Conservation (phyloP, 306 rosid genomes). For the Abrus pulchellus region DNA sequence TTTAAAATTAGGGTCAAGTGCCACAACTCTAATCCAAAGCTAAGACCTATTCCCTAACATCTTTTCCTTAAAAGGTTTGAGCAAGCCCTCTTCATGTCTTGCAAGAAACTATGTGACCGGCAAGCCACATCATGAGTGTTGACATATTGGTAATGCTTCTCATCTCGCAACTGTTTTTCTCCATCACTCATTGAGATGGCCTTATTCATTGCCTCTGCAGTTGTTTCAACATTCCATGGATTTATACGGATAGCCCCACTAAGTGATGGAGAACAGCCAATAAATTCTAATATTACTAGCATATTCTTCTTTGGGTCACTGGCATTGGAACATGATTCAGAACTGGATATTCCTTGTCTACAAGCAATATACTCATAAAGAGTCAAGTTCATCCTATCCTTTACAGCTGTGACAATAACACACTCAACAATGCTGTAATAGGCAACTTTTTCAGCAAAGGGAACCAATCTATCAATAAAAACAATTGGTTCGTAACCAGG, state of each 20-base stretch:
- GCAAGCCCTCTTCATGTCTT: conserved; percentile 87
- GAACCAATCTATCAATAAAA: conserved; percentile 65
- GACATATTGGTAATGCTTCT: conserved; percentile 81
- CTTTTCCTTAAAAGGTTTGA: conserved; percentile 71
- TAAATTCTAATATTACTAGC: conserved; percentile 84
- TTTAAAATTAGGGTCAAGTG: conserved; percentile 82
- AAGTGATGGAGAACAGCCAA: conserved; percentile 94
- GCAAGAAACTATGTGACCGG: conserved; percentile 86
- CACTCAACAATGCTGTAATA: conserved; percentile 86
- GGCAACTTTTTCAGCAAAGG: conserved; percentile 70
- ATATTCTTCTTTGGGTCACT: conserved; percentile 72
- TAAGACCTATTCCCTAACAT: conserved; percentile 83
- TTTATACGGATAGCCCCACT: conserved; percentile 76
- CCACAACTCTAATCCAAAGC: conserved; percentile 87
- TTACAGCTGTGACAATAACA: conserved; percentile 83
- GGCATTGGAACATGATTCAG: conserved; percentile 59
- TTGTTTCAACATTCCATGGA: conserved; percentile 84
- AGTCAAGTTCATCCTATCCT: conserved; percentile 89
- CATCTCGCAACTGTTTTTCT: conserved; percentile 78
- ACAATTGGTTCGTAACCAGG: conserved; percentile 77
- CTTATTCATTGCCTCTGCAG: conserved; percentile 79
- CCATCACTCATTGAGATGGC: conserved; percentile 71
- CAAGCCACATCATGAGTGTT: conserved; percentile 80
- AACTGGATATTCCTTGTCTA: conserved; percentile 70
- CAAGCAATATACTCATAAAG: conserved; percentile 84